Evolutionary conservation across 2,329 filamentous ascomycete genomes (phyloP), one percentile per base, ranked within the genome.

Genomic region (Dryadomyces quercus-mongolicae): DNA sequence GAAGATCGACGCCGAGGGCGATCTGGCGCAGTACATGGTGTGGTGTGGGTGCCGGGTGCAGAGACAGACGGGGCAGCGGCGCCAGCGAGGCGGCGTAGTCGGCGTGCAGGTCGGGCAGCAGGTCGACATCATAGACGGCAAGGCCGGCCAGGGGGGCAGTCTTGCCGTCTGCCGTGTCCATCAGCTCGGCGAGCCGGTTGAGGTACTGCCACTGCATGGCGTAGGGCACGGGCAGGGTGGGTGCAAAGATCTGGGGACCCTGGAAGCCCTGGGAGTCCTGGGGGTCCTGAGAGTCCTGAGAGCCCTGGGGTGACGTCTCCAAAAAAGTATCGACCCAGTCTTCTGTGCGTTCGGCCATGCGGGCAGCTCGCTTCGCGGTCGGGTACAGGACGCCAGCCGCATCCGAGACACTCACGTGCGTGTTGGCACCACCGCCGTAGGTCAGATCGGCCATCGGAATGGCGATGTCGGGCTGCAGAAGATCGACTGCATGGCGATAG

Each of bases 261-360:
- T 18, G 4, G 13, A 3, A 8, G 7, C 16, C 16, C n/a, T 18
- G 4, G 13, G 7, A 2, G n/a, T 12, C 20, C 66, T 64, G 20
- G 62, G 56, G 18, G 2, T n/a, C n/a, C n/a, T n/a, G 43, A 15
- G 34, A 7, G 7, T 38, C 34, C 7, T 7, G 34, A 38, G 13
- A 38, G 34, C 7, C 13, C 34, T 38, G 21, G 20, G 12, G 66
- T 68, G 53, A 71, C 66, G 31, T 69, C 65, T 16, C 70, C 68
- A 40, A 90, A 73, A 89, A 81, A 58, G 86, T 79, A 22, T 81
- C 78, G 18, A 92, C 73, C 88, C 90, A 97, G 42, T 80, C 77
- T 65, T 93, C 86, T 1, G 88, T 95, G 55, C 92, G 78, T 63
- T 93, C 89, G 22, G 82, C 84, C 83, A 95, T 96, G 63, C 88